Base-by-base conservation (phyloP, 495 filamentous ascomycete genomes). In the Viridothelium virens region DNA sequence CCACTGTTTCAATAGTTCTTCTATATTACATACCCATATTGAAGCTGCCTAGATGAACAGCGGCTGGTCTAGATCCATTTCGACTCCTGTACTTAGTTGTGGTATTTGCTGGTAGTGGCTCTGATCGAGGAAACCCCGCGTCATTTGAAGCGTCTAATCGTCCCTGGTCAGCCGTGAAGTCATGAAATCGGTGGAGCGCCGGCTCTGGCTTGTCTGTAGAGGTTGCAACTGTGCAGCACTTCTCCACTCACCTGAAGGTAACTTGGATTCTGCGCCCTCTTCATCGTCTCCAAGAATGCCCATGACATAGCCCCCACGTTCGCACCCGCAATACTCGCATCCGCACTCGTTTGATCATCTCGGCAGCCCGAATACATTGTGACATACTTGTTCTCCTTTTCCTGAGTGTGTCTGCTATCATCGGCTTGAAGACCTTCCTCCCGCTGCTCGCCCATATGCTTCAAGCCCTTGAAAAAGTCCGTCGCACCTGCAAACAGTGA, bases 351-450 rank as follows among this genome's bases (percentile, higher is more conserved):
- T 76, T 87, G 83, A 65, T 85, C 79, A 73, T 86, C 84, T 14
- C 78, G 74, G 71, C 84, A 87, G 2, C 84, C 84, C 56, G 76
- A 80, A 68, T 84, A 86, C 84, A 87, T 85, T 72, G 79, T 84
- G 38, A 85, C 84, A 67, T 83, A 78, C 65, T 73, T 74, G 6
- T 80, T 79, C 12, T 81, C 81, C 67, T 84, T 44, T 75, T 75
- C 62, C 77, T 75, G 78, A 79, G 33, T 5, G 25, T 31, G 3
- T n/a, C 18, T 5, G 36, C 53, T 59, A 10, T 36, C 7, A 59
- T 59, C 53, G 36, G 53, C 53, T 31, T 59, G 53, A 5, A 59
- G 31, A 34, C 53, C 53, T 53, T 82, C 78, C 66, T 83, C 77
- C 6, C 70, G 70, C 2, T 80, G 75, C 36, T 70, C 66, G 11